Conservation (phyloP, 805 yeast genomes). For the Scheffersomyces coipomensis region DNA sequence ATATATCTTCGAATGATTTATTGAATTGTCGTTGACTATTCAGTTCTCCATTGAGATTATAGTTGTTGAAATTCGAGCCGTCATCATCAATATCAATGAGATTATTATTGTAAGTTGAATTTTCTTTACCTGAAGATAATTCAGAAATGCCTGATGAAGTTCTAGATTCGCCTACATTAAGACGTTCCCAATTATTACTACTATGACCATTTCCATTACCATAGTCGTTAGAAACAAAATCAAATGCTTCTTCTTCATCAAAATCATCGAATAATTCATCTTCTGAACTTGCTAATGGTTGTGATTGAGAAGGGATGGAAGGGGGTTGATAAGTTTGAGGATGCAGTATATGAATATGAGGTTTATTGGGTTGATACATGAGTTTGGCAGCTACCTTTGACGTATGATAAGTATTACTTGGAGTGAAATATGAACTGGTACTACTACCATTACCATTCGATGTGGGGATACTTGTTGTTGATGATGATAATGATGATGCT, state of each 20-base stretch:
- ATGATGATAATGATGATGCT: conserved; percentile 3
- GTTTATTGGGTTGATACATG: neutral
- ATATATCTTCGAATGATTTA: conserved; percentile 20
- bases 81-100: conserved; percentile 8
- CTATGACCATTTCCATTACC: conserved; percentile 3
- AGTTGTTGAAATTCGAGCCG: too few species aligned
- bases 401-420: neutral
- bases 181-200: neutral
- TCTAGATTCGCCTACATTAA: conserved; percentile 3
- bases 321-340: neutral
- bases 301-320: neutral
- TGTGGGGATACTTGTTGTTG: conserved; percentile 3
- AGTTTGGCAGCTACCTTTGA: neutral
- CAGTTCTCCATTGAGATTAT: neutral
- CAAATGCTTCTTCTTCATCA: conserved; percentile 27
- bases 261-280: conserved; percentile 35
- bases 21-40: neutral
- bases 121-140: conserved; percentile 1
- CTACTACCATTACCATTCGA: neutral
- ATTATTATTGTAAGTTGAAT: neutral
- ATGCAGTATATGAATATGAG: neutral
- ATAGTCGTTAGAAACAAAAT: conserved; percentile 2
- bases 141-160: conserved; percentile 7
- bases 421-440: neutral
- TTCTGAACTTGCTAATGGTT: conserved; percentile 6